Evolutionary conservation across 192 early-diverging fungal genomes (phyloP).

Genomic region (Chytriomyces confervae): DNA sequence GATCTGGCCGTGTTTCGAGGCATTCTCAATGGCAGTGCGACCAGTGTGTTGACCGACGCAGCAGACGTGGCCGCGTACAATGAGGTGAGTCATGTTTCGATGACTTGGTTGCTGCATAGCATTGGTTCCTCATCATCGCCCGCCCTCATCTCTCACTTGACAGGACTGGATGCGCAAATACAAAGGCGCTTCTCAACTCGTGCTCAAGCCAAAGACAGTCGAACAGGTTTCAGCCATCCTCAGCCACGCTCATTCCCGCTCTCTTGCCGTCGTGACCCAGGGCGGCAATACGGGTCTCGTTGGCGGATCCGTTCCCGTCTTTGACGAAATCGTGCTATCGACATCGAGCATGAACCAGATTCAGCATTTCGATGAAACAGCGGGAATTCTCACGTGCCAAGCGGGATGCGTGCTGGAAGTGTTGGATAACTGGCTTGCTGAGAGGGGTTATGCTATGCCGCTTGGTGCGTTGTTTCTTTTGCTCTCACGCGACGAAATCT

Average conservation of each 20-base stretch:
- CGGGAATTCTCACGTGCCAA: conserved; percentile 88
- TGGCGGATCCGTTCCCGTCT: conserved; percentile 92
- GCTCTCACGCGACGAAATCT: too few species aligned
- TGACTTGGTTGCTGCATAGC: neutral
- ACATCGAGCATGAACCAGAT: conserved; percentile 77
- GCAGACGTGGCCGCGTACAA: conserved; percentile 48
- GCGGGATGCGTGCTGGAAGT: conserved; percentile 92
- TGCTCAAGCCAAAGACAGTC: conserved; percentile 86
- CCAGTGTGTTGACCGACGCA: conserved; percentile 32
- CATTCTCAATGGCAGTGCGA: conserved; percentile 26
- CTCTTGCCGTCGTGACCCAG: conserved; percentile 93
- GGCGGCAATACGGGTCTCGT: conserved; percentile 98
- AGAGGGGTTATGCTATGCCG: conserved; percentile 89
- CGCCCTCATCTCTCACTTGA: neutral
- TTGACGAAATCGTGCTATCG: conserved; percentile 92
- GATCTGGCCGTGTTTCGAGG: conserved; percentile 35
- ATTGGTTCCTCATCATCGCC: neutral
- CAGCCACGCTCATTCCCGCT: conserved; percentile 83
- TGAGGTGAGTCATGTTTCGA: conserved; percentile 35
- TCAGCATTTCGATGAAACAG: conserved; percentile 54
- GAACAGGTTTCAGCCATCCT: conserved; percentile 83
- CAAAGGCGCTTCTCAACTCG: conserved; percentile 78
- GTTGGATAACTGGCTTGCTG: conserved; percentile 84
- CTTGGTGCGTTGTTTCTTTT: conserved; percentile 76
- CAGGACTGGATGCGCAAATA: conserved; percentile 97